Percentiles rank a stretch among this genome's conserved stretches.
phyloP scores from a whole-genome alignment of 257 asterid species.

The Solanum gracilifrons region DNA sequence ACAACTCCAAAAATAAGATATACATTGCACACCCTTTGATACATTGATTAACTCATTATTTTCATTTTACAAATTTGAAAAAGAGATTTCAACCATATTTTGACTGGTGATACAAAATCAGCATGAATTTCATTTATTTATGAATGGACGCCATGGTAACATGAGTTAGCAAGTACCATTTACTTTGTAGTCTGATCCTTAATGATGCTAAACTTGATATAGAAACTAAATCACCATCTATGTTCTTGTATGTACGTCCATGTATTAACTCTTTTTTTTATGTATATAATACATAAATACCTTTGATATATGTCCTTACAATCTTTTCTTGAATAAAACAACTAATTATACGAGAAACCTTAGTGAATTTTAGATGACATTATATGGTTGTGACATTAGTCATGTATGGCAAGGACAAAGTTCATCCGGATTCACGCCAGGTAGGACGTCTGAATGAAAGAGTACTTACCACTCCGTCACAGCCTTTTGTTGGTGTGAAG shows the following conservation, averaged over 20 bases:
- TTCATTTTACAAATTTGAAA: neutral
- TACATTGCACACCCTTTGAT: too few species aligned
- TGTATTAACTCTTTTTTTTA: neutral
- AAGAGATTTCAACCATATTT: neutral
- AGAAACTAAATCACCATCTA: neutral
- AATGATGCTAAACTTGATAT: neutral
- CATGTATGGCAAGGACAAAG: neutral
- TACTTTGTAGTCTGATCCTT: neutral
- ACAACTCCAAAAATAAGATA: too few species aligned
- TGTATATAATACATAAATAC: neutral
- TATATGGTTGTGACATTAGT: neutral
- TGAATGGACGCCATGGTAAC: neutral
- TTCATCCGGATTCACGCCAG: neutral
- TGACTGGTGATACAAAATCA: neutral
- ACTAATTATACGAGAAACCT: neutral
- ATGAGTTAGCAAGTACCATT: neutral
- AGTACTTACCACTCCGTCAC: neutral
- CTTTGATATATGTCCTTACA: neutral
- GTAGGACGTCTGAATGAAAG: neutral
- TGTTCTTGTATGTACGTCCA: neutral
- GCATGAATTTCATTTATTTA: neutral
- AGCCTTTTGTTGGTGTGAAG: neutral
- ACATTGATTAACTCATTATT: too few species aligned
- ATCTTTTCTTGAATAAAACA: neutral
- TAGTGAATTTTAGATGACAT: neutral